These are phyloP conservation scores for Penicillium sp. DNA, from an alignment of 2,329 filamentous ascomycete species.

Conservation along the genomic window DNA sequence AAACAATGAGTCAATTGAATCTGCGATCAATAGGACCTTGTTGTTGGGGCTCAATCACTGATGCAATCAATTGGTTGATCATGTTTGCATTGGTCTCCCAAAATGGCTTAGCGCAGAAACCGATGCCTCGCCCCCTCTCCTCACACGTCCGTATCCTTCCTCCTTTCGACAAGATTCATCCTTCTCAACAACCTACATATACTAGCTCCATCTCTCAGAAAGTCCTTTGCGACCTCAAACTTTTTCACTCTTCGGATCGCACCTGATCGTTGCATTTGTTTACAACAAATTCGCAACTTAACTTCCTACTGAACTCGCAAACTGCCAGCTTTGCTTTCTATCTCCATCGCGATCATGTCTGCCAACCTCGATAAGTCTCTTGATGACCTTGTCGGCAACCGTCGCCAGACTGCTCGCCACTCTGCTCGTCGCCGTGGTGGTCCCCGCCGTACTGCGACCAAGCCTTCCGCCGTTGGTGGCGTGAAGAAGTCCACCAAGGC, in stretches of 20 bases:
- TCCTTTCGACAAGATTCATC: slow-evolving; percentile 3
- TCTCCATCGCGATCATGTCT: slow-evolving; percentile 63
- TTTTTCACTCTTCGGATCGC: slow-evolving; percentile 5
- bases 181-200: not conserved
- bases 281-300: slow-evolving; percentile 5
- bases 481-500: slow-evolving; percentile 68
- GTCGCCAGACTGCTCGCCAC: slow-evolving; percentile 54
- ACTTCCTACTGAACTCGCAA: slow-evolving; percentile 9
- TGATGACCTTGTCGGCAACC: slow-evolving; percentile 90
- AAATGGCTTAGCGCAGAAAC: not conserved
- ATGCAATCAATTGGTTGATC: not conserved
- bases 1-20: not conserved
- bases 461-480: slow-evolving; percentile 73
- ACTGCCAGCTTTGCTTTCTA: slow-evolving; percentile 17
- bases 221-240: not conserved
- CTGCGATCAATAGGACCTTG: not conserved
- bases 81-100: not conserved
- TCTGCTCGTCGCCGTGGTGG: slow-evolving; percentile 41
- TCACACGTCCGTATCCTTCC: not conserved
- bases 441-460: slow-evolving; percentile 47
- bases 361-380: slow-evolving; percentile 96
- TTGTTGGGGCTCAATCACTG: not conserved
- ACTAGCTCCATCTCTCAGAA: not conserved
- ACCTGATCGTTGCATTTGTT: not conserved
- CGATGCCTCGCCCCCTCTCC: slow-evolving; percentile 1